phyloP scores from a whole-genome alignment of 495 filamentous ascomycete species.

The Staphylotrichum tortipilum region DNA sequence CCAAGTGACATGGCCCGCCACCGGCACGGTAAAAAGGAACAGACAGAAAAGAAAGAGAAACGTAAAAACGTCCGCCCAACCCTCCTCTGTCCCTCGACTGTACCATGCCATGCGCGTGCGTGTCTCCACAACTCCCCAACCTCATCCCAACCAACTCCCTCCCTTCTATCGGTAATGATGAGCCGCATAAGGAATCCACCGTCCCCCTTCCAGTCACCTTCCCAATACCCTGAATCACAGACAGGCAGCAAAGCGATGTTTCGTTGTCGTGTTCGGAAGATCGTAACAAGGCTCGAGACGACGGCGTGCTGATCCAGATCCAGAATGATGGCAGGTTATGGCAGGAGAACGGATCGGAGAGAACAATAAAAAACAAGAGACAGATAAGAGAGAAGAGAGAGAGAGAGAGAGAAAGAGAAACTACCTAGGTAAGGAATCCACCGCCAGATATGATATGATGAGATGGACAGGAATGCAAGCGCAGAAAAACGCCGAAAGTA shows the following conservation, averaged over 20 bases:
- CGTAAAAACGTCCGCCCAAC: background rate
- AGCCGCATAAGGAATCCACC: too few relatives aligned
- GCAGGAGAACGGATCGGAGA: background rate
- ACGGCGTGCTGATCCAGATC: too few relatives aligned
- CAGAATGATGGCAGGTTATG: too few relatives aligned
- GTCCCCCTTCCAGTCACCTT: too few relatives aligned
- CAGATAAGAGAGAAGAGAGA: background rate
- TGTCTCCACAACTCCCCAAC: background rate
- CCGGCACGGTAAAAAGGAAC: background rate
- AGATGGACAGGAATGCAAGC: too few relatives aligned
- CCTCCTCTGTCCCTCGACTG: background rate
- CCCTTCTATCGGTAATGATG: too few relatives aligned
- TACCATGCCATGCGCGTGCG: background rate
- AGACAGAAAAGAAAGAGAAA: background rate
- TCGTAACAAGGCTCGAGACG: too few relatives aligned
- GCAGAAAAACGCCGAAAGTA: background rate
- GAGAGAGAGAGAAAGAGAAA: background rate
- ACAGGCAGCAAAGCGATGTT: too few relatives aligned
- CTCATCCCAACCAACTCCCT: background rate
- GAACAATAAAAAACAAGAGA: background rate
- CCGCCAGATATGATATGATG: background rate
- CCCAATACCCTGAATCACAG: too few relatives aligned
- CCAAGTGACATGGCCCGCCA: background rate
- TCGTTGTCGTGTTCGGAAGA: too few relatives aligned
- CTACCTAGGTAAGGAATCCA: background rate